Evolutionary conservation across 208 protist species (phyloP), one percentile per base, ranked within the genome.

Genomic region (Herpetomonas tarakana): DNA sequence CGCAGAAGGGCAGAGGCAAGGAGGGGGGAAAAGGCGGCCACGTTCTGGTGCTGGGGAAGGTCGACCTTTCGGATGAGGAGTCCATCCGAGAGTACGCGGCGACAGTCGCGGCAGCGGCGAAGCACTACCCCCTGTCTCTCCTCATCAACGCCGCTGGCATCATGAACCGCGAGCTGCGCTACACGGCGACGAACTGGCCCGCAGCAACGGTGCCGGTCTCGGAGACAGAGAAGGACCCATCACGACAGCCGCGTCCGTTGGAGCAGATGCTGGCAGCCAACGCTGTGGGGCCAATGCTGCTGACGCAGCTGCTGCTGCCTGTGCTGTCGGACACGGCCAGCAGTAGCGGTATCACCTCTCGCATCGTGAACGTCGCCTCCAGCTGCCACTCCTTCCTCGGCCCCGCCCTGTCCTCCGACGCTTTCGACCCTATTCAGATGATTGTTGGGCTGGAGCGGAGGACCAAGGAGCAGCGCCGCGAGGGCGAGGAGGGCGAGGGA

Each of bases 201-300:
- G n/a, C n/a, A n/a, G n/a, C n/a, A n/a, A 14, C 14, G 9, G 35
- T 41, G 9, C 9, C 35, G 35, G 35, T 6, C 35, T 41, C 35
- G 35, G 35, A 6, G 6, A 41, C 35, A 14, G 35, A 41, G 9
- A 41, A 6, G 9, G 35, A 6, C 9, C n/a, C n/a, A n/a, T n/a
- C n/a, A n/a, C n/a, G n/a, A n/a, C 9, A 6, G 14, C 35, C 35
- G 35, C 6, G 14, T 6, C 35, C 35, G 35, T 28, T 92, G 62
- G 86, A 95, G 76, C 73, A 65, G 54, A 92, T 86, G 76, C 31
- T 95, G 11, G 86, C 77, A n/a, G 80, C 86, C 14, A 95, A 95
- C 58, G 83, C 77, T 0, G 71, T 95, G 2, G 89, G 89, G 1
- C 82, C 89, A 18, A 74, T 88, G 60, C 68, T 93, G 26, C 78